These are phyloP conservation scores for Monilinia aucupariae DNA, from an alignment of 2,329 filamentous ascomycete genomes.

Conservation along the genomic window DNA sequence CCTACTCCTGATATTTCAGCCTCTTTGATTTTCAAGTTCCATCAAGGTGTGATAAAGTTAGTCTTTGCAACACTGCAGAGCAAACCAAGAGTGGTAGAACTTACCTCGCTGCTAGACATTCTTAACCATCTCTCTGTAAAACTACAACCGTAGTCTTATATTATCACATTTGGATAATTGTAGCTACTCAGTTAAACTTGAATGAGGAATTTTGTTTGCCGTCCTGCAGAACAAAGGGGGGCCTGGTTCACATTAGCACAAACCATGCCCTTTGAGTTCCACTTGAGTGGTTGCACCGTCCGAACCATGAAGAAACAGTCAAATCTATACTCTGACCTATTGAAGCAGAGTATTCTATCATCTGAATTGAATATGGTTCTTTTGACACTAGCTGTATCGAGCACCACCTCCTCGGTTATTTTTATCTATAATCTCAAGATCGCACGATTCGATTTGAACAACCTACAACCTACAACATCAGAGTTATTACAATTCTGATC, in stretches of 20 bases:
- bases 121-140: not conserved
- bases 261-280: not conserved
- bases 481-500: not conserved
- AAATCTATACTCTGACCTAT: not conserved
- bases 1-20: too few relatives aligned
- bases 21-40: not conserved
- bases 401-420: not conserved
- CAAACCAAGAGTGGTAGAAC: not conserved
- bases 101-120: not conserved
- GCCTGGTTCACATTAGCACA: not conserved
- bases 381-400: not conserved
- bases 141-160: not conserved
- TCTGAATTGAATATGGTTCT: not conserved
- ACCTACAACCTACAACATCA: not conserved
- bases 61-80: not conserved
- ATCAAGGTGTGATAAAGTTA: not conserved
- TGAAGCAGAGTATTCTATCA: not conserved
- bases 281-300: not conserved
- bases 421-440: not conserved
- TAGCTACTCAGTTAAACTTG: too few relatives aligned
- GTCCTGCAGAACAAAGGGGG: not conserved
- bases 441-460: not conserved
- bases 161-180: not conserved
- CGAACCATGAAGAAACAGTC: not conserved
- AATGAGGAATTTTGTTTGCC: fast-evolving